phyloP scores from a whole-genome alignment of 768 basidiomycete genomes.

The Lentinula detonsa region DNA sequence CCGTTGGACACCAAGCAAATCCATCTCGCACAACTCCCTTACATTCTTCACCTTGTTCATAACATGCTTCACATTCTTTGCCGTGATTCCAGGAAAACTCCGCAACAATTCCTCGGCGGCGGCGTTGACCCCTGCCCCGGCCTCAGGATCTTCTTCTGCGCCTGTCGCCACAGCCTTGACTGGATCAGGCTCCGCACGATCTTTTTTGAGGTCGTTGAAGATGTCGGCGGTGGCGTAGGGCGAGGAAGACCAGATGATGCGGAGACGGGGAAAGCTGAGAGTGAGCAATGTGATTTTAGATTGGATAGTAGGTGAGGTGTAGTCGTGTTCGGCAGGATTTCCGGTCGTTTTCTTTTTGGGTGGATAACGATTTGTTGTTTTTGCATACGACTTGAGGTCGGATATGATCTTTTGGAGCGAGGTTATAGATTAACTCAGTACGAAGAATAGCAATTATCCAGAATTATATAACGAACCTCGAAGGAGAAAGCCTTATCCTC shows the following conservation, averaged over 20 bases:
- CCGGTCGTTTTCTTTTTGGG: constrained; percentile 37
- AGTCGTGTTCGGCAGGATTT: constrained; percentile 23
- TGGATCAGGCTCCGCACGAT: constrained; percentile 77
- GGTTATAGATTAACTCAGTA: neutral
- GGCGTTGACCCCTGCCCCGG: constrained; percentile 62
- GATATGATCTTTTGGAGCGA: constrained; percentile 41
- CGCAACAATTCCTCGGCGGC: constrained; percentile 81
- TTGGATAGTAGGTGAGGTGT: constrained; percentile 55
- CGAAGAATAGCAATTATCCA: neutral
- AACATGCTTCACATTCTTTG: constrained; percentile 81
- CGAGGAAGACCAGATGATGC: constrained; percentile 97
- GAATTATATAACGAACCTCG: constrained; percentile 46
- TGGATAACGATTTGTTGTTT: constrained; percentile 52
- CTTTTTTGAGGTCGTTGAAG: constrained; percentile 84
- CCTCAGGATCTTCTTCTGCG: constrained; percentile 62
- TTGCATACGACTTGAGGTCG: constrained; percentile 64
- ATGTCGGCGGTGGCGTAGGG: constrained; percentile 90
- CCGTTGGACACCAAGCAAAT: constrained; percentile 54
- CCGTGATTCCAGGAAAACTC: constrained; percentile 76
- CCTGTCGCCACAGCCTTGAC: constrained; percentile 73
- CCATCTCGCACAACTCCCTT: constrained; percentile 65
- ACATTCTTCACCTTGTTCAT: constrained; percentile 78
- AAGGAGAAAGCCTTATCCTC: constrained; percentile 94
- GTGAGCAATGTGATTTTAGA: constrained; percentile 90
- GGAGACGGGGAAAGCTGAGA: constrained; percentile 84